Conservation (phyloP, 2,329 filamentous ascomycete species). For the Fonsecaea erecta region DNA sequence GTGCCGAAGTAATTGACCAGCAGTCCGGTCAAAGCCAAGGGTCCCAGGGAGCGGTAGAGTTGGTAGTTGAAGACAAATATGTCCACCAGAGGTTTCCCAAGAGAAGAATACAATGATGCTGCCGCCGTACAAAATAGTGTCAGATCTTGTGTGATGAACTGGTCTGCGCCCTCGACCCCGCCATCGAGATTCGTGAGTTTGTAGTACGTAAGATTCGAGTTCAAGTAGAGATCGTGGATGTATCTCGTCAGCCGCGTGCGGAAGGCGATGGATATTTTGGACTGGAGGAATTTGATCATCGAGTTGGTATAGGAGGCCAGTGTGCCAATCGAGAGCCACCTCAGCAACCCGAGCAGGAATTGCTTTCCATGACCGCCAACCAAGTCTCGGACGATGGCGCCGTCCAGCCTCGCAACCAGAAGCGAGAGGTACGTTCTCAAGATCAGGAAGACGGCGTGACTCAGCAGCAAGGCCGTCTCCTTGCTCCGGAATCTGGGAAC, state of each 20-base stretch:
- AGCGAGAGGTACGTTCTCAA: conserved; percentile 92
- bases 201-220: conserved; percentile 94
- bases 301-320: conserved; percentile 97
- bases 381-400: conserved; percentile 92
- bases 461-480: conserved; percentile 85
- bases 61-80: conserved; percentile 98
- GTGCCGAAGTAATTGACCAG: conserved; percentile 93
- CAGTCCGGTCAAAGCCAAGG: conserved; percentile 81
- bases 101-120: conserved; percentile 88
- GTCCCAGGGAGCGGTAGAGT: conserved; percentile 86
- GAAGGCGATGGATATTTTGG: conserved; percentile 98
- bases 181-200: conserved; percentile 92
- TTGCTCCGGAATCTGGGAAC: conserved; percentile 95
- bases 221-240: conserved; percentile 95
- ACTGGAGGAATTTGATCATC: conserved; percentile 98
- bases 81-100: conserved; percentile 98
- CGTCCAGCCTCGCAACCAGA: conserved; percentile 88
- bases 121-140: conserved; percentile 94
- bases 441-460: conserved; percentile 87
- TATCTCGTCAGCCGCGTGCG: conserved; percentile 92
- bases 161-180: conserved; percentile 87
- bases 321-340: conserved; percentile 94
- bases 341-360: conserved; percentile 85
- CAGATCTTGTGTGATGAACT: conserved; percentile 96
- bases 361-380: conserved; percentile 91